Evolutionary conservation across 2,329 filamentous ascomycete species (phyloP).

Genomic region (Coniochaeta sp.): DNA sequence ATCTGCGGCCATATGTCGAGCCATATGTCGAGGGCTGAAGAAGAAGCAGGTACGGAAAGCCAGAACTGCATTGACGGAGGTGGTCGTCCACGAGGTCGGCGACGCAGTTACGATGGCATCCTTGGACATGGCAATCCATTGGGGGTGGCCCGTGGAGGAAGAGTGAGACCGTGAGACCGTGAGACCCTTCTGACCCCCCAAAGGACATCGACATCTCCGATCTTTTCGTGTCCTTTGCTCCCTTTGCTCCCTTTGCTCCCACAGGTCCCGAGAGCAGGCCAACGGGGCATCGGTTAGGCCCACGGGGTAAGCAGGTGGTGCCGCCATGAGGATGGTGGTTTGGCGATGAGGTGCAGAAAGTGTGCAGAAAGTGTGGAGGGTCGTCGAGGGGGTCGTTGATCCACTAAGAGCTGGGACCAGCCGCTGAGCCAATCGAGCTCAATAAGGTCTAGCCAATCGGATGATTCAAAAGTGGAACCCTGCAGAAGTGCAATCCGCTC

Average conservation of each 20-base stretch:
- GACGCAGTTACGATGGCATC: not conserved
- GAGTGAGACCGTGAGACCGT: too few relatives aligned
- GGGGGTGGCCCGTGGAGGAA: not conserved
- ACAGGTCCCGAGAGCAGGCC: not conserved
- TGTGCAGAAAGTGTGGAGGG: conserved; percentile 1
- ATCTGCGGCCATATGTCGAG: not conserved
- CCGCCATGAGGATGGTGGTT: not conserved
- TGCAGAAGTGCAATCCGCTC: not conserved
- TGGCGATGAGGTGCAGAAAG: conserved; percentile 1
- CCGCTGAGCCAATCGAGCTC: not conserved
- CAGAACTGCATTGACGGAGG: not conserved
- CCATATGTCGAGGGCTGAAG: not conserved
- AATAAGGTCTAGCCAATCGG: not conserved
- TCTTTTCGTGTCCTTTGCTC: not conserved
- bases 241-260: not conserved
- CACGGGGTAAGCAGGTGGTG: not conserved
- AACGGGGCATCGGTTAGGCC: not conserved
- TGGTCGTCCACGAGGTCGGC: not conserved
- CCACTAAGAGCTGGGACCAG: not conserved
- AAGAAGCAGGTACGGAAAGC: not conserved
- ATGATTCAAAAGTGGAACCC: not conserved
- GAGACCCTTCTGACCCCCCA: too few relatives aligned
- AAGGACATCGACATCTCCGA: not conserved
- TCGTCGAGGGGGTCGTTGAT: not conserved
- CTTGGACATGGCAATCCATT: not conserved